Percentiles rank a stretch among this genome's conserved stretches.
Conservation (phyloP, 2,329 filamentous ascomycete species). For the Helminthosporium solani region DNA sequence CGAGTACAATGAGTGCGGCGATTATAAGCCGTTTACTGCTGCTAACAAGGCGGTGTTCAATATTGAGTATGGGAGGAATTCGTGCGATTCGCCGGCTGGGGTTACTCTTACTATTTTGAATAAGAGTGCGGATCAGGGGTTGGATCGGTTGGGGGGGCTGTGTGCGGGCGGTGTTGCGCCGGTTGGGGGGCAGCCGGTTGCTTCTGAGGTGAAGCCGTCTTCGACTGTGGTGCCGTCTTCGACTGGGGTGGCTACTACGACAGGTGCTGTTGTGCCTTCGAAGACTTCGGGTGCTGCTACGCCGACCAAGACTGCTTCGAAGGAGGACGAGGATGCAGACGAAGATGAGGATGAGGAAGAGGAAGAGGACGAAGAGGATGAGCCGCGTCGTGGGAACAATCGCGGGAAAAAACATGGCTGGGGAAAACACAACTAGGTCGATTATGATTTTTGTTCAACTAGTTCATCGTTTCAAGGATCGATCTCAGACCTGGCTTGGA, state of each 20-base stretch:
- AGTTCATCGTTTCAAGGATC: too few species aligned
- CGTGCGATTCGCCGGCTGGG: conserved; percentile 13
- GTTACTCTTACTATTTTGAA: conserved; percentile 21
- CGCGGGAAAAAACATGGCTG: neutral
- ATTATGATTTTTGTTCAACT: too few species aligned
- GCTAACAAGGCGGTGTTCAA: conserved; percentile 68
- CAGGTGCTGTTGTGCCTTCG: neutral
- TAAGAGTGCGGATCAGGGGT: conserved; percentile 18
- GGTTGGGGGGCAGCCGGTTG: neutral
- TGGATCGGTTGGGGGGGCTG: conserved; percentile 17
- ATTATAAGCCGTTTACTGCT: conserved; percentile 55
- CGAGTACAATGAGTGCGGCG: conserved; percentile 49
- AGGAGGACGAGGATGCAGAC: conserved; percentile 3
- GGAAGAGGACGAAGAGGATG: conserved; percentile 1
- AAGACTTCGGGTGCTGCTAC: neutral
- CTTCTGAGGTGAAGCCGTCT: neutral
- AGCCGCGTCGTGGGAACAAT: neutral
- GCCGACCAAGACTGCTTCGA: conserved; percentile 1
- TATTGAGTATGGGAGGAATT: conserved; percentile 62
- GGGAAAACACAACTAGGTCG: neutral
- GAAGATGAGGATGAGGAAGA: conserved; percentile 2
- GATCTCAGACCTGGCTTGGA: too few species aligned
- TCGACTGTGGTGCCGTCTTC: neutral
- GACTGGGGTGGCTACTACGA: neutral
- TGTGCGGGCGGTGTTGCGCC: neutral